Base-by-base conservation (phyloP, 768 basidiomycete genomes). In the Dacryopinax primogenitus region DNA sequence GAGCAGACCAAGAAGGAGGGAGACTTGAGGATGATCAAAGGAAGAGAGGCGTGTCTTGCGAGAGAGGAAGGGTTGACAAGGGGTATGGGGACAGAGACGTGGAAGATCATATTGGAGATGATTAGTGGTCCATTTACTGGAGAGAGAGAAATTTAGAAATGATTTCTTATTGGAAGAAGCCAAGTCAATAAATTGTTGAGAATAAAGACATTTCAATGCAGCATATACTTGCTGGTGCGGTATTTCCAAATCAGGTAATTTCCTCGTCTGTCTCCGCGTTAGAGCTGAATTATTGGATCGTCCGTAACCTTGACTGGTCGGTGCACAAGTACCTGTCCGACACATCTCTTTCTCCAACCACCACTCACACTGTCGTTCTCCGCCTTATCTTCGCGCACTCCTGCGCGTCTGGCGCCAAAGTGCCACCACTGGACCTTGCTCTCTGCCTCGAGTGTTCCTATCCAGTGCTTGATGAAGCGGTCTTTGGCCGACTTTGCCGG, bases 1-100 rank as follows among this genome's bases (percentile, higher is more conserved):
- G 71, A 67, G 47, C 69, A 66, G 3, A 78, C 79, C 21, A 74
- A 76, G 30, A 65, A 65, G 64, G 69, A 70, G 63, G 79, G 78
- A 0, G 75, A 78, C 28, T 61, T 62, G 26, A 74, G 77, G 36
- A 75, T 77, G 4, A 67, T 77, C 28, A 64, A 69, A 3, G 76
- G 77, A 1, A 65, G 69, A 3, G 74, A 76, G 51, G 67, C 66
- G 65, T 76, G 71, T 66, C 68, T 69, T 44, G 66, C 71, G 65
- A 62, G 72, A 70, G 68, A 78, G 78, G 67, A 77, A 76, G 58
- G 41, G 51, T 34, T 65, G n/a, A 15, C 33, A 7, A 35, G 33
- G 23, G 33, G 33, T n/a, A 63, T 35, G 62, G 30, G 21, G 6
- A 35, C 62, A 23, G 33, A 63, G 7, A 34, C 62, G 62, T 35